Evolutionary conservation across 2,329 filamentous ascomycete species (phyloP), one percentile per base, ranked within the genome.

Genomic region (Metarhizium anisopliae): DNA sequence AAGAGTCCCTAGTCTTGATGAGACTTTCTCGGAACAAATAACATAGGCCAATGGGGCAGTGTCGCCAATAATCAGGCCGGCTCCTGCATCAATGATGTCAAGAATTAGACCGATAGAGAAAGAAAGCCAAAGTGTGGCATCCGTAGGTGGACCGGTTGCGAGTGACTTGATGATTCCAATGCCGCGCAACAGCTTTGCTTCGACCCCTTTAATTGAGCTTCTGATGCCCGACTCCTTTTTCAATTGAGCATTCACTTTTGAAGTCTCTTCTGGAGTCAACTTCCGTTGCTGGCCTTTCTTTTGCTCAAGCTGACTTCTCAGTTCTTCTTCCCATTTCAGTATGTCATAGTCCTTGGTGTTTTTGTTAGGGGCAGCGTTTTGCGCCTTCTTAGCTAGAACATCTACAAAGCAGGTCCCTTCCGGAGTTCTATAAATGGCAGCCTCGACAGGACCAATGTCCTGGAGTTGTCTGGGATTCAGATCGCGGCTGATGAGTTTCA

Each of bases 281-380:
- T 96, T 99, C 74, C 91, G 93, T 63, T 90, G 84, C 58, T 89
- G 83, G 1, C 93, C 93, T 70, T 93, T 96, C 76, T 97, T 99
- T 67, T 89, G 81, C n/a, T 92, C 91, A 45, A 99, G 73, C 64
- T 96, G 90, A 43, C 84, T 80, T 56, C 92, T 81, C 7, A 99
- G 78, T 60, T 99, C 94, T 68, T 93, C 88, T 71, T 99, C 94
- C 94, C 95, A 99, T 71, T 96, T 96, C 45, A 96, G 72, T 1
- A 90, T 95, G 63, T 99, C 90, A 64, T 96, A 96, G 68, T 97
- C 94, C 69, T 95, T 96, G 51, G 84, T 86, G 64, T 90, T 96
- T 73, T 96, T 97, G 72, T 91, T 87, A 3, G 90, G 84, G 2
- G 87, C 74, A 42, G 78, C 75, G 58, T 82, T 82, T 57, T 84